Percentiles rank a stretch among this genome's conserved stretches.
These are phyloP conservation scores for Cubamyces lactineus DNA, from an alignment of 768 basidiomycete species.

Conservation along the genomic window DNA sequence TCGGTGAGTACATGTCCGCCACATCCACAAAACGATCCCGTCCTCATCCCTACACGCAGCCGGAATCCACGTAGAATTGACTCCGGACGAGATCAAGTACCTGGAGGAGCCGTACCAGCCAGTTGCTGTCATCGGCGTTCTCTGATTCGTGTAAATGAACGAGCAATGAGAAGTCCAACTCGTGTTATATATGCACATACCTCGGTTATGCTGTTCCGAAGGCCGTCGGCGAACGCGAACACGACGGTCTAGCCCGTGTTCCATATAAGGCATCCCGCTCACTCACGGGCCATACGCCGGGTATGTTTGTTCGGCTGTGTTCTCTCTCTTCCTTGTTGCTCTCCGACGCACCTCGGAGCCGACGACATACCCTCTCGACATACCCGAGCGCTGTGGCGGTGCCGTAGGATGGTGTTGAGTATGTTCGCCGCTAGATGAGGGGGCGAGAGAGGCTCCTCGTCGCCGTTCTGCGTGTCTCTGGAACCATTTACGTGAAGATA, in stretches of 20 bases:
- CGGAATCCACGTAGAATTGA: conserved; percentile 51
- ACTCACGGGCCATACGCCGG: background rate
- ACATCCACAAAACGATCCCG: background rate
- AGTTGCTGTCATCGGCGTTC: conserved; percentile 32
- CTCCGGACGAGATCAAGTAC: conserved; percentile 57
- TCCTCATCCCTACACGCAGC: conserved; percentile 30
- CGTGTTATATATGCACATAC: background rate
- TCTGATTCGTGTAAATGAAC: background rate
- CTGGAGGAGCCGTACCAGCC: conserved; percentile 59
- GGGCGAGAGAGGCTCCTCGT: background rate
- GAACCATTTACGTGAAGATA: background rate
- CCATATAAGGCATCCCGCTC: background rate
- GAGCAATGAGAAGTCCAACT: background rate
- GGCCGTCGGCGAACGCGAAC: background rate
- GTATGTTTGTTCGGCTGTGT: background rate
- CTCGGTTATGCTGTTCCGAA: background rate
- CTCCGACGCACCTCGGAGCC: conserved; percentile 12
- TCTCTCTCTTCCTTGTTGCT: conserved; percentile 43
- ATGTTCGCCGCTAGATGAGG: background rate
- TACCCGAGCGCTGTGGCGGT: conserved; percentile 3
- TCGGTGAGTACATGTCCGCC: conserved; percentile 25
- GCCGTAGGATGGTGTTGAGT: background rate
- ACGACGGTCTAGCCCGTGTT: background rate
- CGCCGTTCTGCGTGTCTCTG: background rate
- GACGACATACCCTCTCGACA: background rate